Percentiles rank a stretch among this genome's conserved stretches.
phyloP scores from a whole-genome alignment of 495 filamentous ascomycete genomes.

The Neurospora sp. region DNA sequence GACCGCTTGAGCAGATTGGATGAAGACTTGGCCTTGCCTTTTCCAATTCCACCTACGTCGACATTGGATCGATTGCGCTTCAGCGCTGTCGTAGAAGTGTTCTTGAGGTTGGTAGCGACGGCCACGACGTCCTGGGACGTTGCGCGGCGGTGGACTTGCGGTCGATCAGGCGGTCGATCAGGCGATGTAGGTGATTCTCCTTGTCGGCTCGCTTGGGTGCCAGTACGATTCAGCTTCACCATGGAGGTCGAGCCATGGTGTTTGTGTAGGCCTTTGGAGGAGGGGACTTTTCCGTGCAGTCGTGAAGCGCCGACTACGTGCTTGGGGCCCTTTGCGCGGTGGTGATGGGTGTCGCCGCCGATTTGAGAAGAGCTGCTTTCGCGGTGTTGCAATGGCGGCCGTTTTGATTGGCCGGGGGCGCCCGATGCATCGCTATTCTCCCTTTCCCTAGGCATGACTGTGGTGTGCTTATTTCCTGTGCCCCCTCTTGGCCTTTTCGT shows the following conservation, averaged over 20 bases:
- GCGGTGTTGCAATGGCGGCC: constrained; percentile 24
- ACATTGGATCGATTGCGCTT: constrained; percentile 41
- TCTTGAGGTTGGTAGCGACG: constrained; percentile 31
- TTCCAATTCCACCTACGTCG: constrained; percentile 19
- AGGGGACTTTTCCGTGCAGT: constrained; percentile 32
- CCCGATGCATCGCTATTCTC: constrained; percentile 20
- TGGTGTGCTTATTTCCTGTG: neutral
- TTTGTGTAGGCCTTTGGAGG: constrained; percentile 37
- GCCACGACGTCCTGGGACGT: constrained; percentile 22
- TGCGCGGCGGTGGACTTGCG: constrained; percentile 28
- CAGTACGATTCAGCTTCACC: constrained; percentile 29
- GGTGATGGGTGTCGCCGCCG: constrained; percentile 22
- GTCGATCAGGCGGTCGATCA: neutral
- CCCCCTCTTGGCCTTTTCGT: neutral
- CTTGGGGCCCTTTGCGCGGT: constrained; percentile 31
- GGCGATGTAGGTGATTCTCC: constrained; percentile 6
- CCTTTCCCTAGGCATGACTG: constrained; percentile 22
- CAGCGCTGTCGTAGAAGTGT: constrained; percentile 33
- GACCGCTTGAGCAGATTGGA: constrained; percentile 35
- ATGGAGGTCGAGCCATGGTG: constrained; percentile 28
- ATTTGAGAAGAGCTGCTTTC: constrained; percentile 24
- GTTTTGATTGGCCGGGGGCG: constrained; percentile 38
- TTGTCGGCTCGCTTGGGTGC: constrained; percentile 4
- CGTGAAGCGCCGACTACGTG: constrained; percentile 35
- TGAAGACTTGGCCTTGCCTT: constrained; percentile 36